These are phyloP conservation scores for Baorangia bicolor DNA, from an alignment of 768 basidiomycete genomes.

Conservation along the genomic window DNA sequence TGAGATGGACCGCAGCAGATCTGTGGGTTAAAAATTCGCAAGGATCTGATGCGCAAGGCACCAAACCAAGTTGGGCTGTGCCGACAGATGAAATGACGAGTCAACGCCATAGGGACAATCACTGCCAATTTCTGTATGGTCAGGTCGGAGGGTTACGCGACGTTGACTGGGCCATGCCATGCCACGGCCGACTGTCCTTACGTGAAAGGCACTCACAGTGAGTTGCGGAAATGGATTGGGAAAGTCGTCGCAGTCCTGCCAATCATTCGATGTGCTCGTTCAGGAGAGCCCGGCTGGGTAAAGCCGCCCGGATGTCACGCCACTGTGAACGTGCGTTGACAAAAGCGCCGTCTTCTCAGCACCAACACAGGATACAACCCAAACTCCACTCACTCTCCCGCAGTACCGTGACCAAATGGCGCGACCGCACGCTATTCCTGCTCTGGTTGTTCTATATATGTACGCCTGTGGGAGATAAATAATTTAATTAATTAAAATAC, in stretches of 20 bases:
- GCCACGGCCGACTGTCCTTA: constrained; percentile 3
- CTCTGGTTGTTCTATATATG: too few relatives aligned
- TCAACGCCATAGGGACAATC: constrained; percentile 10
- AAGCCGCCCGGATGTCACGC: constrained; percentile 15
- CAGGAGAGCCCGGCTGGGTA: not conserved
- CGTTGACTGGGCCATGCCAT: not conserved
- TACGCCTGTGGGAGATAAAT: too few relatives aligned
- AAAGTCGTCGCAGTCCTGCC: not conserved
- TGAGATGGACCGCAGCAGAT: constrained; percentile 1
- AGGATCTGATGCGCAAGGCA: constrained; percentile 7
- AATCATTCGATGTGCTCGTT: not conserved
- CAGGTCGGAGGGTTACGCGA: not conserved
- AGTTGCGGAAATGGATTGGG: not conserved
- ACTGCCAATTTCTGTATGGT: not conserved
- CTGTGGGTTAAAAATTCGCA: not conserved
- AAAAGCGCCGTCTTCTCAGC: constrained; percentile 5
- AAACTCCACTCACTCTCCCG: constrained; percentile 17
- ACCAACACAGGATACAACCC: constrained; percentile 14
- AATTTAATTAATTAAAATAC: too few relatives aligned
- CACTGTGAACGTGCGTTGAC: constrained; percentile 20
- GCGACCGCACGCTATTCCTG: not conserved
- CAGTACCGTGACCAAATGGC: constrained; percentile 3
- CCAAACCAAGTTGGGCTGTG: constrained; percentile 8
- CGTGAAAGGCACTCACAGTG: constrained; percentile 10
- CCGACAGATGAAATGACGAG: not conserved